Evolutionary conservation across 768 basidiomycete genomes (phyloP).

Genomic region (Cystofilobasidium macerans): DNA sequence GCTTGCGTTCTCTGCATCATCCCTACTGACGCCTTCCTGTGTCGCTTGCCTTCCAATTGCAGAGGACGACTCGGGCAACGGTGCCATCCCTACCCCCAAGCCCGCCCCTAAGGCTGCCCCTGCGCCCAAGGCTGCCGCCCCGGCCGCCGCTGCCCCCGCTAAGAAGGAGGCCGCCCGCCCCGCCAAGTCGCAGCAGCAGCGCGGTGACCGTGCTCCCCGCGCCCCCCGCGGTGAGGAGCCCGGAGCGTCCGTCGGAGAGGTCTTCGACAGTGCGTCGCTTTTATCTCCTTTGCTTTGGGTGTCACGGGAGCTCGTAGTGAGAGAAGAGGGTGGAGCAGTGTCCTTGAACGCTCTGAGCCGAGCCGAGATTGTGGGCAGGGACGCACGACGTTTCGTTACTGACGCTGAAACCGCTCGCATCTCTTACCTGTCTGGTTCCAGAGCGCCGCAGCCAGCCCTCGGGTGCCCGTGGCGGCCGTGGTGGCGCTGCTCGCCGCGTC

Average conservation of each 20-base stretch:
- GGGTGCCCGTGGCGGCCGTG: conserved; percentile 19
- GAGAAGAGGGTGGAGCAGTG: too few relatives aligned
- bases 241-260: conserved; percentile 20
- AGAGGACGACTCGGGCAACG: conserved; percentile 25
- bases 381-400: not conserved
- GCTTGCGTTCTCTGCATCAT: not conserved
- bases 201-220: conserved; percentile 16
- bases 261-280: conserved; percentile 8
- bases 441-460: conserved; percentile 14
- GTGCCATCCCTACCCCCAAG: conserved; percentile 25
- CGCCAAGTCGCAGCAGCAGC: not conserved
- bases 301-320: too few relatives aligned
- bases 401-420: not conserved
- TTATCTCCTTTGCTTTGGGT: not conserved
- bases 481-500: conserved; percentile 5
- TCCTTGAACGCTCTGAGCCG: too few relatives aligned
- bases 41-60: not conserved
- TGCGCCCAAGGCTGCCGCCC: conserved; percentile 23
- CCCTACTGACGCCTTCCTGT: not conserved
- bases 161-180: conserved; percentile 9
- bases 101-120: conserved; percentile 19
- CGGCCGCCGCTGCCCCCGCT: conserved; percentile 21
- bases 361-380: too few relatives aligned
- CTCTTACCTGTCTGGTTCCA: conserved; percentile 1
- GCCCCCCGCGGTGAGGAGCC: conserved; percentile 18